phyloP scores from a whole-genome alignment of 2,329 filamentous ascomycete genomes.

The Fusarium floridanum region DNA sequence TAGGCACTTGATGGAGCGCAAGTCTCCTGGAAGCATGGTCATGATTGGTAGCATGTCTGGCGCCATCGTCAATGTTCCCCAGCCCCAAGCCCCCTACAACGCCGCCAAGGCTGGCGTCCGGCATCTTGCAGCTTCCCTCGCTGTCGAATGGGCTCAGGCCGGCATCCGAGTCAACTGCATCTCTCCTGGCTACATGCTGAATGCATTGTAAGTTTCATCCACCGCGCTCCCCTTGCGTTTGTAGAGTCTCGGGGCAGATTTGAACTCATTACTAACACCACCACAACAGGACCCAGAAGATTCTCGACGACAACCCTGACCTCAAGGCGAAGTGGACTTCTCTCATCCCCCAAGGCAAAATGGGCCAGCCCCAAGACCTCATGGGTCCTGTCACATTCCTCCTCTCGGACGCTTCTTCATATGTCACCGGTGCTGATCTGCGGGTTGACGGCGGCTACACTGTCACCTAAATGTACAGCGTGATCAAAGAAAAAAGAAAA shows the following conservation, averaged over 20 bases:
- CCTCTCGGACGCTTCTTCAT: constrained; percentile 81
- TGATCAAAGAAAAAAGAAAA: constrained; percentile 2
- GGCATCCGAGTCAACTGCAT: constrained; percentile 96
- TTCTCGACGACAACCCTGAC: constrained; percentile 92
- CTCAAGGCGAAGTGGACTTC: constrained; percentile 92
- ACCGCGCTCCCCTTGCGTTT: background rate
- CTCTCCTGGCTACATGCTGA: constrained; percentile 96
- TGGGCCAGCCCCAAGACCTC: constrained; percentile 91
- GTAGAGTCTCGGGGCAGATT: background rate
- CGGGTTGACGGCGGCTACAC: constrained; percentile 92
- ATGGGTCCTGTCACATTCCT: constrained; percentile 94
- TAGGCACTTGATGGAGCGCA: constrained; percentile 87
- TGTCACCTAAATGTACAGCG: constrained; percentile 66
- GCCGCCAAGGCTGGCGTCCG: constrained; percentile 92
- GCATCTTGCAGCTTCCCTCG: constrained; percentile 87
- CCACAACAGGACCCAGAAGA: constrained; percentile 82
- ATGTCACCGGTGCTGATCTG: constrained; percentile 80
- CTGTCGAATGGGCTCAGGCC: constrained; percentile 91
- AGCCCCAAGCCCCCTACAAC: constrained; percentile 94
- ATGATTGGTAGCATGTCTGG: constrained; percentile 98
- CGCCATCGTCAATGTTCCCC: constrained; percentile 92
- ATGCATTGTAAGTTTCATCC: constrained; percentile 77
- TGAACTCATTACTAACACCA: constrained; percentile 13
- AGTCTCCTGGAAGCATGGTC: constrained; percentile 85
- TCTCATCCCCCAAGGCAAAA: constrained; percentile 91